Evolutionary conservation across 208 protist species (phyloP), one percentile per base, ranked within the genome.

Genomic region (Leishmania lainsoni): DNA sequence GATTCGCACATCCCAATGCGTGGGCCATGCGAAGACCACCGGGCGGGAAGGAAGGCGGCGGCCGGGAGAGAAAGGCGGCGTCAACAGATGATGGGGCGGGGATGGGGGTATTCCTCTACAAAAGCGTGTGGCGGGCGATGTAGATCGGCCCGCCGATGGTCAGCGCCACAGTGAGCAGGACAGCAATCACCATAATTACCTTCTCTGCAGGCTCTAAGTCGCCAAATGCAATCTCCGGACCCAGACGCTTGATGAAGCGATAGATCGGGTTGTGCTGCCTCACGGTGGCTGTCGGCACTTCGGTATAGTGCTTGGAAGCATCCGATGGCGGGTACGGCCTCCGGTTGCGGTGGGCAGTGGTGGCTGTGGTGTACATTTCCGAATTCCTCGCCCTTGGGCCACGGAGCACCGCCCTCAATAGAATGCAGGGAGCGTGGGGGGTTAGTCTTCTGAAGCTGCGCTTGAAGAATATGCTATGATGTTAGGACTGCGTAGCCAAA

Each of bases 311-410:
- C 86, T 97, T 97, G 10, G 92, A 95, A 52, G 78, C 83, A 78
- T 97, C 94, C 39, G 86, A 83, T n/a, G 92, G 87, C n/a, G 90
- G 91, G 75, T 95, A 88, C 35, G 82, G 79, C 86, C 91, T 92
- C 39, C 81, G 79, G 79, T 80, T 82, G n/a, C 83, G 73, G 39
- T 82, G 75, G 39, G 72, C 54, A 56, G 52, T 83, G 6, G 72
- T 71, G 35, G 85, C 39, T 3, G 77, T 70, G 42, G 83, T 26
- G 29, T 78, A 87, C 72, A 81, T 87, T 75, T 77, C 54, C 63
- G n/a, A 48, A 29, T 39, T 59, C 39, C 51, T 51, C 16, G 20
- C 48, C 49, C 51, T 20, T 78, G 12, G 35, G 58, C 45, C 39
- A 9, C 22, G 39, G 32, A 26, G 14, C 9, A 16, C 8, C 17